Evolutionary conservation across 1,284 basidiomycete genomes (phyloP).

Genomic region (Malassezia dermatis): DNA sequence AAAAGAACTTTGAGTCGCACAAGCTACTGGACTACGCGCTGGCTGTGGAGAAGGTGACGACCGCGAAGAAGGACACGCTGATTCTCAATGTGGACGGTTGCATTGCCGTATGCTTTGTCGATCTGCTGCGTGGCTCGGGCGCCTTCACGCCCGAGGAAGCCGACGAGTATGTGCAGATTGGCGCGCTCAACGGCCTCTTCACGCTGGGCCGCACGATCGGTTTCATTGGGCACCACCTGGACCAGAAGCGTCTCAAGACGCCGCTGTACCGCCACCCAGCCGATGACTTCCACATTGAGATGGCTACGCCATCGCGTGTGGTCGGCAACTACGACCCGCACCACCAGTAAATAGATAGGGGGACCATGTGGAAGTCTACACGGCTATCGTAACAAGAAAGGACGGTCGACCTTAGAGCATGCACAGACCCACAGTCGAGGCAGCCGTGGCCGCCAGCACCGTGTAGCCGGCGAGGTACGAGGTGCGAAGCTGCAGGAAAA

Average conservation of each 20-base stretch:
- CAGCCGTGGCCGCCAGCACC: conserved; percentile 29
- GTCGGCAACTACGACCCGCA: conserved; percentile 23
- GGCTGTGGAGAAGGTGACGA: conserved; percentile 94
- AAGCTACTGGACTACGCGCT: conserved; percentile 83
- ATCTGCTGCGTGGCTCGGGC: conserved; percentile 80
- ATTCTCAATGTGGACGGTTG: conserved; percentile 69
- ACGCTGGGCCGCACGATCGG: conserved; percentile 94
- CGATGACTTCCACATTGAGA: conserved; percentile 49
- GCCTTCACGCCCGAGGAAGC: conserved; percentile 94
- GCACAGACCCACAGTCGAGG: conserved; percentile 28
- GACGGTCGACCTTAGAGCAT: conserved; percentile 19
- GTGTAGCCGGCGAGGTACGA: conserved; percentile 37
- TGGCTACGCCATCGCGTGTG: conserved; percentile 37
- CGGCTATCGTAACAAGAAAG: neutral
- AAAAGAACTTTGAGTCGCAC: conserved; percentile 80
- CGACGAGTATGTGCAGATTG: conserved; percentile 86
- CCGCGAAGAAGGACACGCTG: conserved; percentile 87
- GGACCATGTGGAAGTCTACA: neutral
- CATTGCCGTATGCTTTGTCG: conserved; percentile 95
- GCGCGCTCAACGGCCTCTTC: conserved; percentile 88
- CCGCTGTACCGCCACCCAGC: conserved; percentile 47
- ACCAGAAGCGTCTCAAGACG: conserved; percentile 67
- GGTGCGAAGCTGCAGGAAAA: conserved; percentile 50
- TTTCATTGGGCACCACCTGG: conserved; percentile 86
- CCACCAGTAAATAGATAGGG: neutral